A percentile compares a stretch with the other conserved stretches of the same genome.
Evolutionary conservation across 257 asterid genomes (phyloP).

Genomic region (Echites panduratus): DNA sequence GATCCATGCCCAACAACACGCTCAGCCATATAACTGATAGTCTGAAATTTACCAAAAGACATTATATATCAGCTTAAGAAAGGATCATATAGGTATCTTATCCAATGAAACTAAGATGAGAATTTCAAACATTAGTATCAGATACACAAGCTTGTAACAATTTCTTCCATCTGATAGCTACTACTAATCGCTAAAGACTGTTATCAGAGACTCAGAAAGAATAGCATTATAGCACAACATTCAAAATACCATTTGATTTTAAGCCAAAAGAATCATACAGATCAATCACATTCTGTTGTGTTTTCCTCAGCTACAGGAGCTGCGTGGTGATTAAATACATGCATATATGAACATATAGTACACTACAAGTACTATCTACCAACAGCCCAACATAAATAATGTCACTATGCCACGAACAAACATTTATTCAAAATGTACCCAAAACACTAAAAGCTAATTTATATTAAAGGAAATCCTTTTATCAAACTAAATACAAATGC

Average conservation of each 20-base stretch:
- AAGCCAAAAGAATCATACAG: neutral
- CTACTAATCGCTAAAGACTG: neutral
- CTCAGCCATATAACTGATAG: slow-evolving; percentile 88
- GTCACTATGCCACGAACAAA: neutral
- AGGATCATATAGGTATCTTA: neutral
- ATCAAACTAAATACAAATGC: neutral
- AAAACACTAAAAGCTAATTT: neutral
- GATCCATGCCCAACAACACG: slow-evolving; percentile 90
- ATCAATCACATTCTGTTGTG: neutral
- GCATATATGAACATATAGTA: neutral
- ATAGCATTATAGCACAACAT: neutral
- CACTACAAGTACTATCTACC: neutral
- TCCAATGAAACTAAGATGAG: neutral
- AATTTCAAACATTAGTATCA: neutral
- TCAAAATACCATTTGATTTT: neutral
- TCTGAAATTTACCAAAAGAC: slow-evolving; percentile 33
- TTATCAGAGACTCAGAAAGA: neutral
- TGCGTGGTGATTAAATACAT: neutral
- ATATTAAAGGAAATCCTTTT: too few species aligned
- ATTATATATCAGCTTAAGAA: neutral
- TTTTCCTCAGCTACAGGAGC: neutral
- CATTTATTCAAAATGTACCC: neutral
- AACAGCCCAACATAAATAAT: neutral
- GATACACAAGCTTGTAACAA: neutral
- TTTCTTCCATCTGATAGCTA: neutral